These are phyloP conservation scores for Ostreobium quekettii DNA, from an alignment of 139 green algal genomes.

Conservation along the genomic window DNA sequence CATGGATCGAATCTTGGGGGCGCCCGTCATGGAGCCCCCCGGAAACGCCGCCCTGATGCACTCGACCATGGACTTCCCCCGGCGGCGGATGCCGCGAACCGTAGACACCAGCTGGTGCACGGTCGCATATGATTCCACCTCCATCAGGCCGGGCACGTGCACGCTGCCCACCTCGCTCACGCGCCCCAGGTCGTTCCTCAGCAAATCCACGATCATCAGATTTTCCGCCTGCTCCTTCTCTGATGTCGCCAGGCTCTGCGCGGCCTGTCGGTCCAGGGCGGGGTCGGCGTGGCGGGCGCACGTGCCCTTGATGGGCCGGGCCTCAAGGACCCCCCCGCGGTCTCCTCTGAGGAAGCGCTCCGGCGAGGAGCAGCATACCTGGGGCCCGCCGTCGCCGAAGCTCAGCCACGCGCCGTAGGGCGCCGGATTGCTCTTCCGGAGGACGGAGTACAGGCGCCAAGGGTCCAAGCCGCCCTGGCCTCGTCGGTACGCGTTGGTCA, in stretches of 20 bases:
- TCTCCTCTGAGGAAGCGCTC: slow-evolving; percentile 87
- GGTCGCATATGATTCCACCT: slow-evolving; percentile 85
- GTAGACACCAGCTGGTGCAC: slow-evolving; percentile 94
- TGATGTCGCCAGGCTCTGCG: slow-evolving; percentile 42
- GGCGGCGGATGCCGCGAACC: slow-evolving; percentile 55
- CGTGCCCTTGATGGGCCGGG: slow-evolving; percentile 88
- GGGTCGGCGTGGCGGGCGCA: slow-evolving; percentile 20
- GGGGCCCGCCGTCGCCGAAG: slow-evolving; percentile 38
- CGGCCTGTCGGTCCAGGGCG: slow-evolving; percentile 45
- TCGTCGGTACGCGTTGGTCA: slow-evolving; percentile 57
- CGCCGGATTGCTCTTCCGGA: slow-evolving; percentile 84
- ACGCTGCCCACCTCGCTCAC: slow-evolving; percentile 72
- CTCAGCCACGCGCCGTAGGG: slow-evolving; percentile 85
- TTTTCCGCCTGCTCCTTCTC: slow-evolving; percentile 97
- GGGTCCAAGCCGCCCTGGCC: slow-evolving; percentile 21
- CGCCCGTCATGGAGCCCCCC: slow-evolving; percentile 90
- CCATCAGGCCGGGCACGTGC: slow-evolving; percentile 87
- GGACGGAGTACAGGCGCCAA: slow-evolving; percentile 56
- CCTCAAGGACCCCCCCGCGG: slow-evolving; percentile 71
- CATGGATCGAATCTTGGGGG: slow-evolving; percentile 78
- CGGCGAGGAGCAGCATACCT: slow-evolving; percentile 84
- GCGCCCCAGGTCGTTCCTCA: slow-evolving; percentile 91
- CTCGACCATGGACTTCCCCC: slow-evolving; percentile 36
- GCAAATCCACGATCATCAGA: slow-evolving; percentile 99
- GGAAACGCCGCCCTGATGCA: slow-evolving; percentile 81